Base-by-base conservation (phyloP, 495 filamentous ascomycete species). In the Tetracladium setigerum region DNA sequence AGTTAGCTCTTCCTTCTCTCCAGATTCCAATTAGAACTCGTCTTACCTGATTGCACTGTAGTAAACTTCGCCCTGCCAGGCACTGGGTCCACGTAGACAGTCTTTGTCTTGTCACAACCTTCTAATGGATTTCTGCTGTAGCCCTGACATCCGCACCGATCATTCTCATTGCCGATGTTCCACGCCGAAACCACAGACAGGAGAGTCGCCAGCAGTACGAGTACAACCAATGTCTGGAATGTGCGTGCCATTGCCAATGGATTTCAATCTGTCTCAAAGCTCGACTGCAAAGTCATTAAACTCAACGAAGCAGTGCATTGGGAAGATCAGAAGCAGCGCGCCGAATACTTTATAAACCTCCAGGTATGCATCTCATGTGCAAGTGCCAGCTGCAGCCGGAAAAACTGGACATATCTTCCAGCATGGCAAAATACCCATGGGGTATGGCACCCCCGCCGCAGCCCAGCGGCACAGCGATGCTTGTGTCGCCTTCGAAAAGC, bases 21-120 rank as follows among this genome's bases (percentile, higher is more conserved):
- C 6, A 9, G 11, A 9, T 30, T 1, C 31, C 31, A 34, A 9
- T 9, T n/a, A 5, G 16, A 24, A 50, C 11, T 31, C 12, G n/a
- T 13, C 17, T 36, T 51, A 54, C 55, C 55, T 31, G 55, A 58
- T 37, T 58, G 55, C 27, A 58, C 55, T 15, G 55, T 58, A 14
- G 38, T 52, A 22, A 52, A 58, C 19, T 48, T 49, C 17, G 47
- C 47, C 6, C 41, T 30, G 17, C 34, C 27, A 34, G 22, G 24
- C 12, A 42, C 38, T 16, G 24, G 22, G 40, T 50, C 36, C 15
- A 58, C 55, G 30, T 41, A 51, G 0, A 58, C 30, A n/a, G 55
- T 58, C 44, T 24, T 40, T 10, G 34, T 4, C 9, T 19, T 19
- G 38, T 58, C 50, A 43, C 51, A 58, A 4, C 55, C 55, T 2